These are phyloP conservation scores for Claviceps paspali DNA, from an alignment of 2,329 filamentous ascomycete species.

Conservation along the genomic window DNA sequence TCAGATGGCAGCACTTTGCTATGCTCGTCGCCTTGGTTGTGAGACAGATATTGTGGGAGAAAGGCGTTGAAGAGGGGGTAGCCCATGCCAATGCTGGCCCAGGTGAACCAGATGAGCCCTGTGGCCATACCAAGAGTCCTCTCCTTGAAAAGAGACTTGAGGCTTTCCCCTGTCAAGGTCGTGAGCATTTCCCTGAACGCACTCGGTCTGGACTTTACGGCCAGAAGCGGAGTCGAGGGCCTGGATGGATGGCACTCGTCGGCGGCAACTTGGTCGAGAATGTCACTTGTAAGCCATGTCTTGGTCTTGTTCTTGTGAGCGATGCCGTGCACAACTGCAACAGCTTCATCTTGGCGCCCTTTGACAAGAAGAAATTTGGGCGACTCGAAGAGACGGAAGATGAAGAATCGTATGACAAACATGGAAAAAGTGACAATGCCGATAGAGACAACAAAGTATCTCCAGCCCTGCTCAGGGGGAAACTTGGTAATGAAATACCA, in stretches of 20 bases:
- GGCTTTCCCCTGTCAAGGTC: conserved; percentile 51
- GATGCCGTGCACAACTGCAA: conserved; percentile 65
- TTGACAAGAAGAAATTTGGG: conserved; percentile 68
- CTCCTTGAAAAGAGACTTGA: conserved; percentile 48
- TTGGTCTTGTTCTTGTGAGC: conserved; percentile 54
- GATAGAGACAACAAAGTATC: conserved; percentile 55
- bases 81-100: conserved; percentile 71
- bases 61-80: conserved; percentile 85
- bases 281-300: conserved; percentile 64
- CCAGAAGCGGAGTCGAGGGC: conserved; percentile 6
- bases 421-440: conserved; percentile 60
- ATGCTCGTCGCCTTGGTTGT: conserved; percentile 27
- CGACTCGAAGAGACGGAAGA: conserved; percentile 73
- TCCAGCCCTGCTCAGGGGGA: conserved; percentile 58
- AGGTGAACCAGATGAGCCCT: conserved; percentile 57
- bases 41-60: conserved; percentile 68
- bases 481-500: conserved; percentile 63
- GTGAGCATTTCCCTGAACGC: conserved; percentile 43
- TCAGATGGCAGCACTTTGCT: conserved; percentile 12
- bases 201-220: conserved; percentile 12
- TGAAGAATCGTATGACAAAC: conserved; percentile 63
- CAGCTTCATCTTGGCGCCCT: conserved; percentile 64
- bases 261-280: conserved; percentile 39
- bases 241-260: conserved; percentile 21
- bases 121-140: conserved; percentile 37